Evolutionary conservation across 495 filamentous ascomycete species (phyloP), one percentile per base, ranked within the genome.

Genomic region (Neurospora tetrasperma): DNA sequence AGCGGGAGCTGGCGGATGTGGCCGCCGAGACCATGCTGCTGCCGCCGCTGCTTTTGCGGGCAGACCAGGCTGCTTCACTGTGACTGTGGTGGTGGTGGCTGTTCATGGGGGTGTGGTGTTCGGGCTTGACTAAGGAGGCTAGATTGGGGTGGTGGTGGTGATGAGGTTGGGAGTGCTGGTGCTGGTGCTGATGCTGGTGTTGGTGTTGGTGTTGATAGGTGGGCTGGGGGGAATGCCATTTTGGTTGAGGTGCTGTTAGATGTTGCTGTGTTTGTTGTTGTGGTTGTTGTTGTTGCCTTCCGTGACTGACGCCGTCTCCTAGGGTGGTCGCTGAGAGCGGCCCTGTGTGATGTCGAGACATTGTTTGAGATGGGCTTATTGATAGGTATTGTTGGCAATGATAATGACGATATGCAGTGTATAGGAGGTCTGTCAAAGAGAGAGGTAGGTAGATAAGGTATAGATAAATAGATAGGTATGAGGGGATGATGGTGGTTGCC

Each of bases 1-100:
- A 77, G 18, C 76, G 74, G 54, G 76, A 77, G 74, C 70, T 38
- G 59, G 73, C 74, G n/a, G 75, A 75, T 14, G 73, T 70, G 18
- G 48, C 59, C 14, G 54, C 59, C 27, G 54, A 66, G 27, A 66
- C 54, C 12, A 12, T 16, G 54, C 54, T 66, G 5, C 54, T 16
- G 54, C 54, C 35, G 5, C 54, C 54, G 54, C 54, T 35, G 54
- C 54, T 66, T 35, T 66, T 66, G 12, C 54, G 54, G 54, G 54
- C 54, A 5, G 54, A 66, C 54, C 54, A 66, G 12, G 54, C 54
- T 38, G 54, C 4, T 31, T 66, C 54, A 66, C 54, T 66, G 27
- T 62, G 54, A 8, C 48, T 59, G 48, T 59, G 23, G 35, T 38
- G 35, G 35, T 38, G 35, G 35, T 39, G 39, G 1, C 48, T 27